phyloP scores from a whole-genome alignment of 2,329 filamentous ascomycete species.

The Monosporascus cannonballus region DNA sequence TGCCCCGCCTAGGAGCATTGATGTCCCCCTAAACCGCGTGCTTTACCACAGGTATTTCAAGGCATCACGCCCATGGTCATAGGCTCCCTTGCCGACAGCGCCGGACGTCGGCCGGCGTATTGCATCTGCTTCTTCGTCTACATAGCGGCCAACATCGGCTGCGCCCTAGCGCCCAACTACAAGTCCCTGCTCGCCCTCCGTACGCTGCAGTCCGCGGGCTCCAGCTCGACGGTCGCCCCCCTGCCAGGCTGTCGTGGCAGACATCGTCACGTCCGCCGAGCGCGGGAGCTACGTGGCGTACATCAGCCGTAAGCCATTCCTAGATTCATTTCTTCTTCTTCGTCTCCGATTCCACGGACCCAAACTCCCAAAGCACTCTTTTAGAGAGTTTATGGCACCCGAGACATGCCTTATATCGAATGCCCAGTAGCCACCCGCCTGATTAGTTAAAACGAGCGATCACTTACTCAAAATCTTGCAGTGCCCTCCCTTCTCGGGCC shows the following conservation, averaged over 20 bases:
- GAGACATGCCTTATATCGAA: too few species aligned
- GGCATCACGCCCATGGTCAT: conserved; percentile 45
- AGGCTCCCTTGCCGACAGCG: conserved; percentile 41
- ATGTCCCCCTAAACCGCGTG: conserved; percentile 13
- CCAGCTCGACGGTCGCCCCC: conserved; percentile 49
- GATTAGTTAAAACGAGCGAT: too few species aligned
- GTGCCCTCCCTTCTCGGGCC: conserved; percentile 36
- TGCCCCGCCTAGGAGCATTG: too few species aligned
- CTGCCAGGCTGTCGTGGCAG: conserved; percentile 46
- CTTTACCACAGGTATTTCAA: conserved; percentile 42
- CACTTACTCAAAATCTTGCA: conserved; percentile 9
- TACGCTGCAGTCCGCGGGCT: conserved; percentile 45
- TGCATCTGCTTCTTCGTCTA: conserved; percentile 41
- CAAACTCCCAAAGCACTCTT: too few species aligned
- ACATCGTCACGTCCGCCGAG: conserved; percentile 50
- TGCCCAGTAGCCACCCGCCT: too few species aligned
- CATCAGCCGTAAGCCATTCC: conserved; percentile 14
- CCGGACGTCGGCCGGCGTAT: conserved; percentile 41
- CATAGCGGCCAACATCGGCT: conserved; percentile 37
- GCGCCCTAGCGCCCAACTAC: conserved; percentile 39
- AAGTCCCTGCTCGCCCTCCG: conserved; percentile 40
- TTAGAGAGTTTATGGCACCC: too few species aligned
- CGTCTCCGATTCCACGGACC: too few species aligned
- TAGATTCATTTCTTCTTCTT: too few species aligned
- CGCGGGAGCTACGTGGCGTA: conserved; percentile 48